phyloP scores from a whole-genome alignment of 805 yeast genomes.

The Starmerella stigmatis region DNA sequence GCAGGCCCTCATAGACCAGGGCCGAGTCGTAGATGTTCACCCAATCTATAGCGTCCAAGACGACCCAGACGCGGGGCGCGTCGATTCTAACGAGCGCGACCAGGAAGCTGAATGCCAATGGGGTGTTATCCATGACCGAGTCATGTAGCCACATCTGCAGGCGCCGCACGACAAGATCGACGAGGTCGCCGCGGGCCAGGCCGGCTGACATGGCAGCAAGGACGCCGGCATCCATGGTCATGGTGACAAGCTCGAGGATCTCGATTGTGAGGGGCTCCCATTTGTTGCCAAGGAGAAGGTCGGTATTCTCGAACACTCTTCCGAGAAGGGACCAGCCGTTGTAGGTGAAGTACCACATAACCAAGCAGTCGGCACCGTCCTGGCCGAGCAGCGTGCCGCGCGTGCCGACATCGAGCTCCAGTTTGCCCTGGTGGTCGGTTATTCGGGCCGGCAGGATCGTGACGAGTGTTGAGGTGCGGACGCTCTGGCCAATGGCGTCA shows the following conservation, averaged over 20 bases:
- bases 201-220: constrained; percentile 35
- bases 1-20: constrained; percentile 9
- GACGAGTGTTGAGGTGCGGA: constrained; percentile 27
- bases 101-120: constrained; percentile 37
- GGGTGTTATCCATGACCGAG: constrained; percentile 3
- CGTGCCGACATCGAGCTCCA: constrained; percentile 47
- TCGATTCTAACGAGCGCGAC: constrained; percentile 39
- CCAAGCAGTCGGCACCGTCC: constrained; percentile 31
- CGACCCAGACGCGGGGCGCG: constrained; percentile 70
- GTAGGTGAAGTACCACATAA: constrained; percentile 60
- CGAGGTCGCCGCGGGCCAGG: constrained; percentile 46
- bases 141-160: constrained; percentile 42
- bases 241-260: constrained; percentile 43
- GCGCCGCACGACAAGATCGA: constrained; percentile 53
- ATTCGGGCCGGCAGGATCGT: constrained; percentile 51
- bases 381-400: constrained; percentile 55
- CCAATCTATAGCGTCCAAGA: constrained; percentile 36
- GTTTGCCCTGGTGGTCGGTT: constrained; percentile 35
- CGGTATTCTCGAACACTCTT: constrained; percentile 55
- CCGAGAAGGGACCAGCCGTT: constrained; percentile 87
- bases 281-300: constrained; percentile 22
- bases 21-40: neutral
- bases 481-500: constrained; percentile 38
- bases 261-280: constrained; percentile 38
- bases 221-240: constrained; percentile 35